Conservation (phyloP, 2,329 filamentous ascomycete species). For the Epichloe sylvatica region DNA sequence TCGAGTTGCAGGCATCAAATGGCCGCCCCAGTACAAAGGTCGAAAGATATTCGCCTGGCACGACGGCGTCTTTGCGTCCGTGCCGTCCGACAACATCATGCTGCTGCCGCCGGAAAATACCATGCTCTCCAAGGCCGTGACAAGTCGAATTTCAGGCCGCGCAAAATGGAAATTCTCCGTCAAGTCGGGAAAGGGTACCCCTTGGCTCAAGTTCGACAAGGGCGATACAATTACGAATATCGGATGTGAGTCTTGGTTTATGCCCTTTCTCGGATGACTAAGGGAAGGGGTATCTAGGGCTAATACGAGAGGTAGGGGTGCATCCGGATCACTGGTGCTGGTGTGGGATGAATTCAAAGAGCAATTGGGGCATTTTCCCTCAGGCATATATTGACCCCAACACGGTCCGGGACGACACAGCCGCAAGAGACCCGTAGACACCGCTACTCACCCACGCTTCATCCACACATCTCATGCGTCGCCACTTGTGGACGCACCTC, state of each 20-base stretch:
- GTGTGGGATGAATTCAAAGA: constrained; percentile 37
- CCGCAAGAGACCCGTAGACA: neutral
- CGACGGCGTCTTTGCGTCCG: constrained; percentile 35
- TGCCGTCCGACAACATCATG: constrained; percentile 34
- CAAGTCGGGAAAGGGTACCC: constrained; percentile 27
- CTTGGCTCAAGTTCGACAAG: constrained; percentile 49
- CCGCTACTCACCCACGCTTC: too few species aligned
- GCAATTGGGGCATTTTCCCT: constrained; percentile 40
- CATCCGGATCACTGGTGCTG: constrained; percentile 42
- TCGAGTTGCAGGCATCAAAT: constrained; percentile 35
- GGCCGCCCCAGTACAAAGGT: constrained; percentile 36
- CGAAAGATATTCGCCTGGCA: constrained; percentile 45
- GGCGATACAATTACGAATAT: constrained; percentile 56
- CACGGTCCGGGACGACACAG: constrained; percentile 24
- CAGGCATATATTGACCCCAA: constrained; percentile 33
- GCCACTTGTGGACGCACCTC: too few species aligned
- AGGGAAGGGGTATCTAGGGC: neutral
- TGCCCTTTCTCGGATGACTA: neutral
- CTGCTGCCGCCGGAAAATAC: constrained; percentile 31
- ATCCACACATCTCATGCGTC: too few species aligned
- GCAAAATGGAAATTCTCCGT: constrained; percentile 40
- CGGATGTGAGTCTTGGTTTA: constrained; percentile 27
- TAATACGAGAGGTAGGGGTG: constrained; percentile 20
- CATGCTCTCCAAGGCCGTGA: constrained; percentile 31
- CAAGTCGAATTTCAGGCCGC: constrained; percentile 32